Conservation (phyloP, 164 flowering plant genomes). For the Vitis rotundifolia region DNA sequence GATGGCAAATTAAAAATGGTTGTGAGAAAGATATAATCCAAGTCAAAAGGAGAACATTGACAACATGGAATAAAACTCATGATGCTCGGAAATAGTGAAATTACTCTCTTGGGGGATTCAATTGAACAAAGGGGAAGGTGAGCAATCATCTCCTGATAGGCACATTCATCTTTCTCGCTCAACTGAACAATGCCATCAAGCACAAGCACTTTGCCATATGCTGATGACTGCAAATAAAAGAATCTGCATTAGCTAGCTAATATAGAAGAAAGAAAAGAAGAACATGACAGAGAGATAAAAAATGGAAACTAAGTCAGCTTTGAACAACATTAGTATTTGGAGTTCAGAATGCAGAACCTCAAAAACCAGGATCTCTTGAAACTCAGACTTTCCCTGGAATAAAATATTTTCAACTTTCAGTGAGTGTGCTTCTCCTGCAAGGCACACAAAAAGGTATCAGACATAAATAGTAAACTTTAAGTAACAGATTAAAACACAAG, state of each 20-base stretch:
- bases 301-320: background rate
- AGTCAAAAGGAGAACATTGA: background rate
- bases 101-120: slow-evolving; percentile 82
- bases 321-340: too few relatives aligned
- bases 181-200: slow-evolving; percentile 97
- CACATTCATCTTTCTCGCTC: slow-evolving; percentile 98
- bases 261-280: background rate
- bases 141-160: slow-evolving; percentile 97
- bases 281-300: background rate
- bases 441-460: slow-evolving; percentile 7
- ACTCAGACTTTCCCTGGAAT: slow-evolving; percentile 68
- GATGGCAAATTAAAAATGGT: too few relatives aligned
- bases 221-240: slow-evolving; percentile 57
- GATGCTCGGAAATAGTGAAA: background rate
- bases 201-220: slow-evolving; percentile 94
- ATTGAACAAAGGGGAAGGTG: slow-evolving; percentile 98
- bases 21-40: background rate
- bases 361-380: slow-evolving; percentile 91
- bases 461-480: background rate
- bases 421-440: slow-evolving; percentile 93
- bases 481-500: too few relatives aligned
- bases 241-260: slow-evolving; percentile 2
- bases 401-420: slow-evolving; percentile 76
- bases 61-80: background rate
- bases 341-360: slow-evolving; percentile 48